phyloP scores from a whole-genome alignment of 345 rosid genomes.

The Citropsis articulata region DNA sequence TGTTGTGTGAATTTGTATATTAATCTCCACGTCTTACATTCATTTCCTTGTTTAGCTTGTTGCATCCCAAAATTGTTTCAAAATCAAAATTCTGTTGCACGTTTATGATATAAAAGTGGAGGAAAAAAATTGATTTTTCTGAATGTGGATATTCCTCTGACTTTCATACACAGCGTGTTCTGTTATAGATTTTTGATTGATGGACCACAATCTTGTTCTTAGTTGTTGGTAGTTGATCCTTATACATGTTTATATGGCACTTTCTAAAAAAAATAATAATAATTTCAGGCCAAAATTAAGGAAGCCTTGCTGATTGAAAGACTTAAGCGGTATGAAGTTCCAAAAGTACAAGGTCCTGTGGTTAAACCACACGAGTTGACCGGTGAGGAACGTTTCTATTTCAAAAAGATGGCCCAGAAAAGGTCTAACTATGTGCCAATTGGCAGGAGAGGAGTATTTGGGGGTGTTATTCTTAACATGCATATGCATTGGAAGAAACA shows the following conservation, averaged over 20 bases:
- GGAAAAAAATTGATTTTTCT: not conserved
- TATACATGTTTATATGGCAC: no score
- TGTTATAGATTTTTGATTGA: not conserved
- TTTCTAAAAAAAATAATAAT: no score
- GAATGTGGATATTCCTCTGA: not conserved
- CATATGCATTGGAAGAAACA: conserved; percentile 57
- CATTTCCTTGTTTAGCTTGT: not conserved
- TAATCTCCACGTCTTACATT: not conserved
- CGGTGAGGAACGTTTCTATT: conserved; percentile 75
- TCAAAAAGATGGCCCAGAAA: conserved; percentile 70
- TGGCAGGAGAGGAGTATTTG: conserved; percentile 84
- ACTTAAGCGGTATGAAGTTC: conserved; percentile 80
- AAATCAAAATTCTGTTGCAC: not conserved
- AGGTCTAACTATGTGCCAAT: conserved; percentile 76
- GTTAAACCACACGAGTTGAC: conserved; percentile 72
- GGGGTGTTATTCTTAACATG: conserved; percentile 94
- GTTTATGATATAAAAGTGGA: not conserved
- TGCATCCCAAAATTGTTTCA: not conserved
- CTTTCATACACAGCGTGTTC: not conserved
- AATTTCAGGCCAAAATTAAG: conserved; percentile 73
- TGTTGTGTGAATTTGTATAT: not conserved
- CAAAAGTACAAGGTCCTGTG: conserved; percentile 77
- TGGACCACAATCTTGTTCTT: not conserved
- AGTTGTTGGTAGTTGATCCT: no score
- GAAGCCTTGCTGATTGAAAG: conserved; percentile 75